Percentiles rank a stretch among this genome's conserved stretches.
Conservation (phyloP, 2,329 filamentous ascomycete genomes). For the Xylariaceae sp. region DNA sequence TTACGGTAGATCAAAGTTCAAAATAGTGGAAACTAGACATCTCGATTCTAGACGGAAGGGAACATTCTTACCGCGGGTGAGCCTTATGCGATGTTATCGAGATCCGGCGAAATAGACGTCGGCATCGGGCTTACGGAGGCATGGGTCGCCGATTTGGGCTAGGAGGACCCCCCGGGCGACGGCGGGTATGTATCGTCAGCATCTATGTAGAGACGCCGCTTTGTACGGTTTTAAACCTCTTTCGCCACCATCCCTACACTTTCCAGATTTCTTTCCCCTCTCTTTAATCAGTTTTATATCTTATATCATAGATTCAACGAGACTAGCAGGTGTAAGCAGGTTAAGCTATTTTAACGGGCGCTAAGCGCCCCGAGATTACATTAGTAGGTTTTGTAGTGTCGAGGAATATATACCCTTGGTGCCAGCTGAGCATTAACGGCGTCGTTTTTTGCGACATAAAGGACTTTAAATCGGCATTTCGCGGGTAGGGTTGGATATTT, state of each 20-base stretch:
- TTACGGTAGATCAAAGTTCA: no score
- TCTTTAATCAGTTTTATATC: no score
- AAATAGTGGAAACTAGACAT: no score
- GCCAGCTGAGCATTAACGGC: no score
- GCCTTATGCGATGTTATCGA: no score
- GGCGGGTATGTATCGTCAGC: constrained; percentile 84
- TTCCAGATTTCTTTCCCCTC: background rate
- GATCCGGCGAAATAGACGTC: constrained; percentile 81
- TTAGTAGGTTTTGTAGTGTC: constrained; percentile 69
- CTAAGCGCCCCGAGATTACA: constrained; percentile 68
- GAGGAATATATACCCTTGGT: no score
- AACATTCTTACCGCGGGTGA: no score
- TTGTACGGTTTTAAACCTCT: constrained; percentile 55
- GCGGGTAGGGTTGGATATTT: constrained; percentile 83
- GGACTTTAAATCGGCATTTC: constrained; percentile 84
- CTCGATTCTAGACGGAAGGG: no score
- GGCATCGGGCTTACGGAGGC: constrained; percentile 93
- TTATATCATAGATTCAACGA: background rate
- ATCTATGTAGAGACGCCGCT: constrained; percentile 94
- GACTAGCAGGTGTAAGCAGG: constrained; percentile 50
- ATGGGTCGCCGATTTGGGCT: constrained; percentile 90
- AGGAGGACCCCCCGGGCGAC: constrained; percentile 64
- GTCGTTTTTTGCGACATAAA: no score
- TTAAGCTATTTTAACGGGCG: constrained; percentile 93
- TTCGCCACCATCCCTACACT: background rate